These are phyloP conservation scores for Calonectria montana DNA, from an alignment of 2,329 filamentous ascomycete genomes.

Conservation along the genomic window DNA sequence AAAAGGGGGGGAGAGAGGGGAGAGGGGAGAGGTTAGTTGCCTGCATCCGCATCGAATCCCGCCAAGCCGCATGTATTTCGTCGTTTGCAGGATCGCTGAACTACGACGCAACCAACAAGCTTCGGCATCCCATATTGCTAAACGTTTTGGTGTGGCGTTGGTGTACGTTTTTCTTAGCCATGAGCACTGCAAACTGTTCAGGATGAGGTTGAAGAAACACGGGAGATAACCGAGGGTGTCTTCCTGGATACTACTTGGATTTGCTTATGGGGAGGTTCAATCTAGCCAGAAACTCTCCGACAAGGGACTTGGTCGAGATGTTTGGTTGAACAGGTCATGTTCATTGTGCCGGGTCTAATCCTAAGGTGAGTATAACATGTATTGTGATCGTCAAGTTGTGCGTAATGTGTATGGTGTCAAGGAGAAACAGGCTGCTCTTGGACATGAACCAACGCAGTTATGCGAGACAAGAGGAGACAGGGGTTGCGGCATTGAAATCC, in stretches of 20 bases:
- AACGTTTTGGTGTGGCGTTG: neutral
- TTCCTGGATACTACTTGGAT: neutral
- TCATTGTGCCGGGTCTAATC: neutral
- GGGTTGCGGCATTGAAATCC: neutral
- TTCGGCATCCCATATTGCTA: neutral
- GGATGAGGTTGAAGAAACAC: neutral
- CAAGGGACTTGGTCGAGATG: neutral
- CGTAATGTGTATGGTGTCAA: neutral
- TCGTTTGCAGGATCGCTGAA: neutral
- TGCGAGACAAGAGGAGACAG: conserved; percentile 12
- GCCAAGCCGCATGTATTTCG: neutral
- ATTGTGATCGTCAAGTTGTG: conserved; percentile 1
- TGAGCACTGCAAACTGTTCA: neutral
- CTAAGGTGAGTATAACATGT: neutral
- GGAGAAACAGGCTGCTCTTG: conserved; percentile 6
- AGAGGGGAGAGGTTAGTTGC: neutral
- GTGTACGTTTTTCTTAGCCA: neutral
- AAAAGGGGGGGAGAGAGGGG: too few species aligned
- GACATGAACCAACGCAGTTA: conserved; percentile 1
- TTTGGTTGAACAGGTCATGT: neutral
- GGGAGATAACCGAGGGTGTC: conserved; percentile 1
- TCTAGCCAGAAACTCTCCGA: neutral
- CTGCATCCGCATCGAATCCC: conserved; percentile 1
- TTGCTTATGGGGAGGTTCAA: neutral
- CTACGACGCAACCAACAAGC: neutral